Percentiles rank a stretch among this genome's conserved stretches.
phyloP scores from a whole-genome alignment of 768 basidiomycete genomes.

The Pulveroboletus sp. region DNA sequence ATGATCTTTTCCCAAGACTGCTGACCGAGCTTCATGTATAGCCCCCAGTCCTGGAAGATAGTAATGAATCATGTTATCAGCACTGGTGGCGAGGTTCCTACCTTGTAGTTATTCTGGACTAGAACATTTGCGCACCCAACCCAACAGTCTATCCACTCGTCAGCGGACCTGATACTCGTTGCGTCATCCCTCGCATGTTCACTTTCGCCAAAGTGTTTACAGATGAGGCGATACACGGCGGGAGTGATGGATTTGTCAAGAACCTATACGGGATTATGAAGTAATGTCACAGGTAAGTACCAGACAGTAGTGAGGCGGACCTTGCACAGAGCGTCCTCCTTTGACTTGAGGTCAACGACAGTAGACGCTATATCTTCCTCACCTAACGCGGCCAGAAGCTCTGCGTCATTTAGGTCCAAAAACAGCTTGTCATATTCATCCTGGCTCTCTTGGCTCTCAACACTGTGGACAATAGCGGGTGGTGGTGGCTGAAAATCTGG shows the following conservation, averaged over 20 bases:
- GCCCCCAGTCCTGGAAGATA: slow-evolving; percentile 51
- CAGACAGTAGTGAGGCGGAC: slow-evolving; percentile 32
- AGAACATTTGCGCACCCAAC: slow-evolving; percentile 61
- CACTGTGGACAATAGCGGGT: slow-evolving; percentile 22
- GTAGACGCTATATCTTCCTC: slow-evolving; percentile 25
- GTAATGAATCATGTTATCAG: not conserved
- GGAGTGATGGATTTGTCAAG: slow-evolving; percentile 47
- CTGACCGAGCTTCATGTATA: slow-evolving; percentile 48
- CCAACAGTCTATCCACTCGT: slow-evolving; percentile 68
- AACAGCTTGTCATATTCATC: slow-evolving; percentile 64
- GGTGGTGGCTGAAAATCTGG: slow-evolving; percentile 36
- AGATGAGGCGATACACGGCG: slow-evolving; percentile 52
- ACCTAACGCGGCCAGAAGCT: slow-evolving; percentile 50
- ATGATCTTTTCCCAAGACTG: slow-evolving; percentile 54
- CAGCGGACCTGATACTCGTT: slow-evolving; percentile 36
- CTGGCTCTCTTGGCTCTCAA: slow-evolving; percentile 67
- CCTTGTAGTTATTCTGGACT: slow-evolving; percentile 46
- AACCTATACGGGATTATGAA: slow-evolving; percentile 33
- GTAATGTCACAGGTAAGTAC: not conserved
- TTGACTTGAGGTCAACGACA: slow-evolving; percentile 29
- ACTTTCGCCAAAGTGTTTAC: slow-evolving; percentile 40
- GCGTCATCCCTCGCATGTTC: slow-evolving; percentile 16
- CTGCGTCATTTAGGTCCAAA: slow-evolving; percentile 59
- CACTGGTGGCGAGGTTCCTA: slow-evolving; percentile 18
- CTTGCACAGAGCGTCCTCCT: slow-evolving; percentile 48